Percentiles rank a stretch among this genome's conserved stretches.
phyloP scores from a whole-genome alignment of 2,329 filamentous ascomycete species.

The Septoria linicola region DNA sequence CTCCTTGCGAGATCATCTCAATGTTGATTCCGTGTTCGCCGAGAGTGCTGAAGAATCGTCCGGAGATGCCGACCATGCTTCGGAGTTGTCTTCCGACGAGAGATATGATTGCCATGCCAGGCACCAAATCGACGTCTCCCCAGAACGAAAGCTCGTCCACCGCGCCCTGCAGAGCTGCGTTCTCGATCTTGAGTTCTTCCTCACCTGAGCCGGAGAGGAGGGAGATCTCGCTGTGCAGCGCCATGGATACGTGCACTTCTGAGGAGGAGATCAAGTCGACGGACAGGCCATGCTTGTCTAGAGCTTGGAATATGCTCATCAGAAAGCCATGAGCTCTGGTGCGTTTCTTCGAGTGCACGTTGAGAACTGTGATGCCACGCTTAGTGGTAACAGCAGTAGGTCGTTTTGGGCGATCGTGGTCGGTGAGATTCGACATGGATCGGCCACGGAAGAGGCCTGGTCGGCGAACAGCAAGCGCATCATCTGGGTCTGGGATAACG shows the following conservation, averaged over 20 bases:
- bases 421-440: constrained; percentile 42
- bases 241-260: constrained; percentile 97
- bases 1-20: constrained; percentile 99
- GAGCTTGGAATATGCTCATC: constrained; percentile 85
- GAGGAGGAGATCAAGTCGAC: constrained; percentile 96
- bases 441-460: constrained; percentile 53
- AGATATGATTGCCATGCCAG: constrained; percentile 92
- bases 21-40: constrained; percentile 95
- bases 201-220: constrained; percentile 49
- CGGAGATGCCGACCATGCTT: constrained; percentile 90
- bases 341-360: constrained; percentile 96
- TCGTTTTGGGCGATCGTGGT: constrained; percentile 46
- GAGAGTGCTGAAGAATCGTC: constrained; percentile 90
- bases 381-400: constrained; percentile 85
- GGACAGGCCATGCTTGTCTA: constrained; percentile 81
- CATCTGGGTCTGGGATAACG: constrained; percentile 72
- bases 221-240: constrained; percentile 75
- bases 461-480: constrained; percentile 53
- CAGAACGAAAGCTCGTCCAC: constrained; percentile 73
- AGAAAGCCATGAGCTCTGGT: constrained; percentile 96
- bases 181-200: constrained; percentile 50
- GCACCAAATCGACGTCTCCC: constrained; percentile 85
- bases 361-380: constrained; percentile 93
- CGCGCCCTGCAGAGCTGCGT: constrained; percentile 49
- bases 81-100: constrained; percentile 95